These are phyloP conservation scores for Salvia miltiorrhiza DNA, from an alignment of 257 asterid genomes.

Conservation along the genomic window DNA sequence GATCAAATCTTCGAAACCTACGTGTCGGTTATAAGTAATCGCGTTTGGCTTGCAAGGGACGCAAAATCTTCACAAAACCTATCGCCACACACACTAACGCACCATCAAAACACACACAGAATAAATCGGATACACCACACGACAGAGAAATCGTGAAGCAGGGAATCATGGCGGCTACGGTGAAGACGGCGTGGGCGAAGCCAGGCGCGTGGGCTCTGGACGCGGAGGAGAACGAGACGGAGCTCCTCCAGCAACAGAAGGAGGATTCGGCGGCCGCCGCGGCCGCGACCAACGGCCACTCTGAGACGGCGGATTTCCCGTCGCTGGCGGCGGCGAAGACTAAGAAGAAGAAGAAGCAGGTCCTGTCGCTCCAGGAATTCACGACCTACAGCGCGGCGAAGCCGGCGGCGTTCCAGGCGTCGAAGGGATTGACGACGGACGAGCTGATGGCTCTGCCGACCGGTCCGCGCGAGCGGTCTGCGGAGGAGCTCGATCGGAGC, in stretches of 20 bases:
- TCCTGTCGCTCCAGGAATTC: slow-evolving; percentile 61
- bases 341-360: slow-evolving; percentile 83
- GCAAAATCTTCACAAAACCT: slow-evolving; percentile 50
- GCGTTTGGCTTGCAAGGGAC: slow-evolving; percentile 31
- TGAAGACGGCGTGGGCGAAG: slow-evolving; percentile 69
- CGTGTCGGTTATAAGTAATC: background rate
- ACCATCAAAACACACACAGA: slow-evolving; percentile 18
- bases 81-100: slow-evolving; percentile 23
- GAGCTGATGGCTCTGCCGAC: slow-evolving; percentile 66
- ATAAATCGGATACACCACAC: background rate
- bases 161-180: slow-evolving; percentile 83
- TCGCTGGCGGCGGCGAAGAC: slow-evolving; percentile 56
- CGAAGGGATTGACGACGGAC: slow-evolving; percentile 47
- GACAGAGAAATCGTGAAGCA: slow-evolving; percentile 2
- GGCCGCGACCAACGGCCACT: slow-evolving; percentile 18
- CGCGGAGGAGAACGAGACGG: slow-evolving; percentile 76
- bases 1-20: slow-evolving; percentile 25
- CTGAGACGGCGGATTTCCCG: slow-evolving; percentile 57
- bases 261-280: slow-evolving; percentile 25
- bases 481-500: slow-evolving; percentile 73
- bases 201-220: slow-evolving; percentile 98
- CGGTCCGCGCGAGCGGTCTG: slow-evolving; percentile 76
- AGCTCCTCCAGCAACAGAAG: slow-evolving; percentile 47
- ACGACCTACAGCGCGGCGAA: slow-evolving; percentile 31
- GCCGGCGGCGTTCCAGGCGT: slow-evolving; percentile 32